Evolutionary conservation across 371 early-diverging fungal genomes (phyloP).

Genomic region (Mucor sp.): DNA sequence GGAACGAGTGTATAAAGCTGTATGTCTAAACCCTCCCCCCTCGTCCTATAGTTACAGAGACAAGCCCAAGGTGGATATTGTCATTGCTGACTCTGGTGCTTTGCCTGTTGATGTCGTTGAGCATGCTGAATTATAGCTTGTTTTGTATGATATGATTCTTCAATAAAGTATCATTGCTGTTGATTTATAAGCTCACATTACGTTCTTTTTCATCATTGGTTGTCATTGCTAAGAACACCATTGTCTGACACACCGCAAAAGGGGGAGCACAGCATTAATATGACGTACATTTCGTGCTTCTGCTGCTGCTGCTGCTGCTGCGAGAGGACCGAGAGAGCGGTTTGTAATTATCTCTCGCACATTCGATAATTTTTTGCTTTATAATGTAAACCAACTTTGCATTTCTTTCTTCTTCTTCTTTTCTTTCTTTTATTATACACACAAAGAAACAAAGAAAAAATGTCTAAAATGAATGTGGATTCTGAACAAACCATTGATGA

Average conservation of each 20-base stretch:
- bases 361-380: background rate
- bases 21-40: background rate
- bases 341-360: background rate
- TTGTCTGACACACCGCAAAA: background rate
- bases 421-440: background rate
- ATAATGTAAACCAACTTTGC: background rate
- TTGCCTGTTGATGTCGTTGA: slow-evolving; percentile 34
- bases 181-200: background rate
- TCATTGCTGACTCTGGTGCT: slow-evolving; percentile 80
- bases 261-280: background rate
- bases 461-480: slow-evolving; percentile 45
- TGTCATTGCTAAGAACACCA: background rate
- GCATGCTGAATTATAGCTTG: slow-evolving; percentile 44
- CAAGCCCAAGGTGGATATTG: slow-evolving; percentile 63
- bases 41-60: slow-evolving; percentile 49
- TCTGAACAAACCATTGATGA: slow-evolving; percentile 82
- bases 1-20: too few relatives aligned
- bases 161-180: background rate
- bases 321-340: background rate
- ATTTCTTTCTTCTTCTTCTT: background rate
- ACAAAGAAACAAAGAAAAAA: background rate
- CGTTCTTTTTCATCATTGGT: background rate
- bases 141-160: background rate
- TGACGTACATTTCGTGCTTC: slow-evolving; percentile 6
- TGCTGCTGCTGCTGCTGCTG: background rate